Conservation (phyloP, 202 grass and related monocot genomes). For the Zizania palustris region DNA sequence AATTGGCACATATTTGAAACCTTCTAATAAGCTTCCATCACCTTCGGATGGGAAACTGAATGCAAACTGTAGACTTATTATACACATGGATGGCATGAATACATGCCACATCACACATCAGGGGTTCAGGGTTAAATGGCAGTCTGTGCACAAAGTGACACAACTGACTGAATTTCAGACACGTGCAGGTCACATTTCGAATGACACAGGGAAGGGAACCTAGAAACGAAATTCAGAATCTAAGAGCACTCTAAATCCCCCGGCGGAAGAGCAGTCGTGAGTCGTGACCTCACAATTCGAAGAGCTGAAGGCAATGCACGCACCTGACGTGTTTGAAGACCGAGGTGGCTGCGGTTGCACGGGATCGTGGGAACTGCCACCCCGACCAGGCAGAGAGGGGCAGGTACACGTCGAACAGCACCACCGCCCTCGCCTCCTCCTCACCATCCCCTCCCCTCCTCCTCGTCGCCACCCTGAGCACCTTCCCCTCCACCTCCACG, state of each 20-base stretch:
- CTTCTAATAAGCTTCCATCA: background rate
- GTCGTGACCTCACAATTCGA: background rate
- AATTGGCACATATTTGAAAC: background rate
- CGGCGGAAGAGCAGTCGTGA: background rate
- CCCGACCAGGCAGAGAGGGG: conserved; percentile 62
- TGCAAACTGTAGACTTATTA: background rate
- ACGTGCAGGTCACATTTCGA: background rate
- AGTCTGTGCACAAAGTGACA: background rate
- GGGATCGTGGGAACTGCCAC: conserved; percentile 73
- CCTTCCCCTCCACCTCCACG: conserved; percentile 54
- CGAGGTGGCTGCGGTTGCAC: conserved; percentile 39
- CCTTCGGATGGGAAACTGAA: background rate
- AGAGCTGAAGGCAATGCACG: background rate
- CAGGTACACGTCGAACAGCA: conserved; percentile 78
- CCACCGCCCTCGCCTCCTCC: conserved; percentile 53
- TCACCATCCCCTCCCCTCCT: conserved; percentile 8
- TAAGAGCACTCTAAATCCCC: background rate
- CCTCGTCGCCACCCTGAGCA: conserved; percentile 52
- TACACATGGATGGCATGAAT: too few relatives aligned
- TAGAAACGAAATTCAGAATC: conserved; percentile 1
- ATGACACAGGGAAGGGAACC: background rate
- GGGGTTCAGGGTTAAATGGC: too few relatives aligned
- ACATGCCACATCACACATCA: background rate
- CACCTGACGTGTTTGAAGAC: conserved; percentile 86
- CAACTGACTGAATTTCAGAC: background rate